phyloP scores from a whole-genome alignment of 169 alveolate genomes.

The Hepatocystis sp. region DNA sequence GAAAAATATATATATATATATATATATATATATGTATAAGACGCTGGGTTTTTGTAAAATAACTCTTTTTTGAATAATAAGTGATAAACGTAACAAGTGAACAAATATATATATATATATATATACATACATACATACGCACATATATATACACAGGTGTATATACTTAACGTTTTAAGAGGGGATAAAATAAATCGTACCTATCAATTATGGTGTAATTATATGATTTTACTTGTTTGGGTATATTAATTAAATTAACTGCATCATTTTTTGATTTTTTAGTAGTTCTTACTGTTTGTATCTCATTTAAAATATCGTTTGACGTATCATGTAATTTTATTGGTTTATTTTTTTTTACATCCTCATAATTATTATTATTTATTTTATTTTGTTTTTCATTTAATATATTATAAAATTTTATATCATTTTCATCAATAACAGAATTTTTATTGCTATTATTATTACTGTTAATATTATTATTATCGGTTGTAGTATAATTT shows the following conservation, averaged over 20 bases:
- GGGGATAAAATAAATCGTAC: too few species aligned
- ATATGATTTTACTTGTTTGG: constrained; percentile 58
- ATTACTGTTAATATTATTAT: too few species aligned
- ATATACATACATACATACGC: background rate
- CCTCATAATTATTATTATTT: constrained; percentile 1
- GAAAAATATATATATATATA: constrained; percentile 4
- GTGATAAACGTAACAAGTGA: too few species aligned
- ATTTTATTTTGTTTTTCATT: constrained; percentile 45
- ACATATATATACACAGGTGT: constrained; percentile 4
- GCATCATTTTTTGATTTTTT: constrained; percentile 9
- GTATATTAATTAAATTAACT: constrained; percentile 3
- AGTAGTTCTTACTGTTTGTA: constrained; percentile 43
- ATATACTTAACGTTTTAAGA: too few species aligned
- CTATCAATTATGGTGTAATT: constrained; percentile 56
- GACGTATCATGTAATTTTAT: constrained; percentile 21
- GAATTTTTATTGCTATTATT: background rate
- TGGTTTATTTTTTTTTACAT: constrained; percentile 23
- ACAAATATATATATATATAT: too few species aligned
- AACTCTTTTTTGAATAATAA: too few species aligned
- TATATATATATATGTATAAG: background rate
- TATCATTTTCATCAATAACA: constrained; percentile 28
- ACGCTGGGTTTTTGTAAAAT: background rate
- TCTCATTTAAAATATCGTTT: constrained; percentile 23
- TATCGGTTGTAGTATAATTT: too few species aligned
- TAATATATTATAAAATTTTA: constrained; percentile 36